phyloP scores from a whole-genome alignment of 2,329 filamentous ascomycete species.

The Orbilia oligospora region DNA sequence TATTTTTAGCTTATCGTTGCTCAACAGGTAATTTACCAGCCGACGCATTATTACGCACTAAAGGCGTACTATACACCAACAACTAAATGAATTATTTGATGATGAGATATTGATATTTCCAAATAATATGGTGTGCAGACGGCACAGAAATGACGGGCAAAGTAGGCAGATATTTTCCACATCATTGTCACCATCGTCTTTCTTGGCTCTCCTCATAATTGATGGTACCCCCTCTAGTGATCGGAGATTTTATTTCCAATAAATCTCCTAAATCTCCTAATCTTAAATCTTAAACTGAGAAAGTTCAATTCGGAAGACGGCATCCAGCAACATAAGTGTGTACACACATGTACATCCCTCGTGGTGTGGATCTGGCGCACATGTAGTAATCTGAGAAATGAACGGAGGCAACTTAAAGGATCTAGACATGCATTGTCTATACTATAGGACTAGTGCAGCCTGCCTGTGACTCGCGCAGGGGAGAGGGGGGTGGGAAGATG shows the following conservation, averaged over 20 bases:
- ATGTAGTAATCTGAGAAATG: slow-evolving; percentile 22
- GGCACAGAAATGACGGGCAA: slow-evolving; percentile 20
- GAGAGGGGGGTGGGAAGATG: slow-evolving; percentile 26
- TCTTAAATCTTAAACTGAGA: slow-evolving; percentile 5
- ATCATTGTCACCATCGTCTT: background rate
- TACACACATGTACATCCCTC: background rate
- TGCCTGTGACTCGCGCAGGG: slow-evolving; percentile 7
- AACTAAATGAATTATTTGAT: background rate
- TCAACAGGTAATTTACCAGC: slow-evolving; percentile 2
- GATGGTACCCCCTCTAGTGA: background rate
- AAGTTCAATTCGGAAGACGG: slow-evolving; percentile 21
- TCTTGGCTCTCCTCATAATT: slow-evolving; percentile 1
- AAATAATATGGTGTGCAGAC: slow-evolving; percentile 10
- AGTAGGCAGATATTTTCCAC: slow-evolving; percentile 22
- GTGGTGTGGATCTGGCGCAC: slow-evolving; percentile 2
- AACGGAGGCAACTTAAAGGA: background rate
- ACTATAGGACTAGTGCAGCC: background rate
- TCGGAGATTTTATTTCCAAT: slow-evolving; percentile 4
- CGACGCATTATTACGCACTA: background rate
- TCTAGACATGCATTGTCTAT: slow-evolving; percentile 7
- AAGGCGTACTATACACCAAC: slow-evolving; percentile 3
- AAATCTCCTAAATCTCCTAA: slow-evolving; percentile 15
- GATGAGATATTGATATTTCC: slow-evolving; percentile 21
- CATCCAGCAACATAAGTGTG: background rate
- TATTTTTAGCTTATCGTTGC: slow-evolving; percentile 24